Conservation (phyloP, 2,329 filamentous ascomycete species). For the Calycina herbarum region DNA sequence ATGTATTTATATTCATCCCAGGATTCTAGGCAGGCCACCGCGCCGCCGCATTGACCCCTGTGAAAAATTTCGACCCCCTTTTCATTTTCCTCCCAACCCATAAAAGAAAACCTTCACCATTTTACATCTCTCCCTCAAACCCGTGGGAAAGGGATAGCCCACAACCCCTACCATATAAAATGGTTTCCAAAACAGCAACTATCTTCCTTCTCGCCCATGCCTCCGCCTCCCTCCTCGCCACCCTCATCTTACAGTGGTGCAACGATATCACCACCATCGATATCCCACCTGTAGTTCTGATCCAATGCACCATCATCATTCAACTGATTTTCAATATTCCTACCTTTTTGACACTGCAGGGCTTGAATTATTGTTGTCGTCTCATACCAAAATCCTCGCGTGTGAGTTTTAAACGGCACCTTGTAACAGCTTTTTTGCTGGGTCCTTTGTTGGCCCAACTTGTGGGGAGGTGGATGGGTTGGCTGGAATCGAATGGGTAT, state of each 20-base stretch:
- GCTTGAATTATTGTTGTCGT: slow-evolving; percentile 2
- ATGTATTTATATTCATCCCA: neutral
- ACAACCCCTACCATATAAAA: neutral
- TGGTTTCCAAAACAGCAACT: slow-evolving; percentile 16
- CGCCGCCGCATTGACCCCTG: neutral
- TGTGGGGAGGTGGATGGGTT: too few relatives aligned
- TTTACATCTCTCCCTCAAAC: neutral
- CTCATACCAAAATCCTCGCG: neutral
- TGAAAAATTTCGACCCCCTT: neutral
- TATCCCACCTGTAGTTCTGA: neutral
- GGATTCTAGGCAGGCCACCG: neutral
- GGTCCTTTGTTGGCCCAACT: neutral
- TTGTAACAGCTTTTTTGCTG: slow-evolving; percentile 3
- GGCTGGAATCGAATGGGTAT: too few relatives aligned
- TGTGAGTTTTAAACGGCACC: slow-evolving; percentile 7
- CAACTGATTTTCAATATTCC: neutral
- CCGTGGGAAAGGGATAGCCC: neutral
- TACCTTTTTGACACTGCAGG: neutral
- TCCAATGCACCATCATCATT: neutral
- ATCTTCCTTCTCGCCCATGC: slow-evolving; percentile 12
- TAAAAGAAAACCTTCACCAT: neutral
- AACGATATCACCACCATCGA: neutral
- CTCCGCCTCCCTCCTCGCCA: neutral
- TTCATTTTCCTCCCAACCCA: neutral
- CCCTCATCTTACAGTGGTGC: neutral